A percentile compares a stretch with the other conserved stretches of the same genome.
These are phyloP conservation scores for Monosporascus sp. DNA, from an alignment of 2,329 filamentous ascomycete genomes.

Conservation along the genomic window DNA sequence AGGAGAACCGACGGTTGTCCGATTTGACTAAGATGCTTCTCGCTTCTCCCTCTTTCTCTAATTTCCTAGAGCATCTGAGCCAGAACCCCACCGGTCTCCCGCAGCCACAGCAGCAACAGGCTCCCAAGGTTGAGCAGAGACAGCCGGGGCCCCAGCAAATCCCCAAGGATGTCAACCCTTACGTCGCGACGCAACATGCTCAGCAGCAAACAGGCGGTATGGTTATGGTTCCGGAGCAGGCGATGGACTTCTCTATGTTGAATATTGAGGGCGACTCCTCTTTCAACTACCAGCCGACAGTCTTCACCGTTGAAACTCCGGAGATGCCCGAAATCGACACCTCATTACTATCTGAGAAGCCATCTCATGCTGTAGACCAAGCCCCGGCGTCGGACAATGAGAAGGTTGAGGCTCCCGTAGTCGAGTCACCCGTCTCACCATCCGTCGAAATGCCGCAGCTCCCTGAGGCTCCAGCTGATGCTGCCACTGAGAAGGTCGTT, in stretches of 20 bases:
- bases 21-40: constrained; percentile 79
- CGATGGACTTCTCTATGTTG: constrained; percentile 70
- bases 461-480: constrained; percentile 22
- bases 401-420: constrained; percentile 51
- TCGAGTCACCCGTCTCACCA: constrained; percentile 39
- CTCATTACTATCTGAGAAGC: constrained; percentile 66
- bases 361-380: constrained; percentile 47
- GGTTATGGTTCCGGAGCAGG: constrained; percentile 77
- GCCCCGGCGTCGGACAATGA: constrained; percentile 41
- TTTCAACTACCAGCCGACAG: constrained; percentile 62
- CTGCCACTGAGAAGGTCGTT: constrained; percentile 19
- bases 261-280: constrained; percentile 43
- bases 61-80: constrained; percentile 69
- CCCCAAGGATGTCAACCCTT: constrained; percentile 64
- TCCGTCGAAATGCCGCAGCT: constrained; percentile 27
- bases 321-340: constrained; percentile 60
- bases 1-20: constrained; percentile 78
- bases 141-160: constrained; percentile 43
- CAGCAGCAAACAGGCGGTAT: constrained; percentile 69
- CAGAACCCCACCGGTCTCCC: constrained; percentile 47
- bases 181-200: constrained; percentile 45
- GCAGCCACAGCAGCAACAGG: constrained; percentile 29
- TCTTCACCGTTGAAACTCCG: constrained; percentile 71
- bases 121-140: constrained; percentile 36
- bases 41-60: constrained; percentile 75